phyloP scores from a whole-genome alignment of 2,329 filamentous ascomycete genomes.

The Fusarium palustre region DNA sequence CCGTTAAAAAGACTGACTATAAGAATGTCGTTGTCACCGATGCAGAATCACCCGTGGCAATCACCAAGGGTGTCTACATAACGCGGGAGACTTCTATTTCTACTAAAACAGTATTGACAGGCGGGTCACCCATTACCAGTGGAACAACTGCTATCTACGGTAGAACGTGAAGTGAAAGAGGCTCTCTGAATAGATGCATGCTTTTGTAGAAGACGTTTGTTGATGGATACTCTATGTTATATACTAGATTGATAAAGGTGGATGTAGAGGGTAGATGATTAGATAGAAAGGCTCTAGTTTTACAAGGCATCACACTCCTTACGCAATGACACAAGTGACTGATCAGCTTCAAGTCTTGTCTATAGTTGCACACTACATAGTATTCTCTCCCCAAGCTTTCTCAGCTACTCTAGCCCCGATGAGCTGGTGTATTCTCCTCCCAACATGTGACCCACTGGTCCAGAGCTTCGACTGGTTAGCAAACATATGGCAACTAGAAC shows the following conservation, averaged over 20 bases:
- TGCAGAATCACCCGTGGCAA: neutral
- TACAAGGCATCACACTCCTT: too few relatives aligned
- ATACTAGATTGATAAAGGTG: too few relatives aligned
- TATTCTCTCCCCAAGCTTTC: neutral
- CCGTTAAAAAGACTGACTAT: neutral
- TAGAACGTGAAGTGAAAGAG: neutral
- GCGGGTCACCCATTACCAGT: neutral
- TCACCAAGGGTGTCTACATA: neutral
- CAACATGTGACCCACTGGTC: neutral
- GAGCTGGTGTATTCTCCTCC: neutral
- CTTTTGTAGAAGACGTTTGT: too few relatives aligned
- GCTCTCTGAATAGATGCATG: neutral
- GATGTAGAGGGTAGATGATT: too few relatives aligned
- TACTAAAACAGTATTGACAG: neutral
- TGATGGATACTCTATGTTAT: too few relatives aligned
- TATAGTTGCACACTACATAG: too few relatives aligned
- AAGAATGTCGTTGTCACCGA: neutral
- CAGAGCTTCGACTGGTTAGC: neutral
- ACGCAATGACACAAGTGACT: too few relatives aligned
- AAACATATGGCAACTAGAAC: too few relatives aligned
- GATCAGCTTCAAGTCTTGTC: too few relatives aligned
- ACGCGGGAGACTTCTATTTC: neutral
- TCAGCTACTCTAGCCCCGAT: constrained; percentile 7
- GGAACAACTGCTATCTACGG: neutral
- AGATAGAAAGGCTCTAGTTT: too few relatives aligned